Base-by-base conservation (phyloP, 345 rosid genomes). In the Hibiscus tridactylites region DNA sequence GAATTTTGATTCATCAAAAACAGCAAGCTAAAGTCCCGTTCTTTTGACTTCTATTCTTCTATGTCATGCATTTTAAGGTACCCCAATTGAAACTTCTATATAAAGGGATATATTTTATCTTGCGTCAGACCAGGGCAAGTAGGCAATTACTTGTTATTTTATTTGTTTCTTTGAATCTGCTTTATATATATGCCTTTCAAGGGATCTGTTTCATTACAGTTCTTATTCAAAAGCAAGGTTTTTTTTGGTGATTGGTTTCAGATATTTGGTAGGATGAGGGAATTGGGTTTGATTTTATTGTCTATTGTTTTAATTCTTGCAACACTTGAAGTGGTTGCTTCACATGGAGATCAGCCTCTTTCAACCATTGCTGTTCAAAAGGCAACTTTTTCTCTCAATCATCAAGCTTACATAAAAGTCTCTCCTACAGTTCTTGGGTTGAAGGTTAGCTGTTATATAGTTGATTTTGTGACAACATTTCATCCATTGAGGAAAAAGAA, bases 281-380 rank as follows among this genome's bases (percentile, higher is more conserved):
- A 72, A 69, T 61, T 44, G 57, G 63, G 74, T 65, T 62, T 78
- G 68, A 39, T 81, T 72, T 77, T 81, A 47, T 28, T 71, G 66
- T 59, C 68, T 39, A 17, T 80, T 71, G 15, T 77, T 0, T 52
- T 75, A 39, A 65, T 80, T 85, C 81, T 85, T 54, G 87, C 82
- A 65, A 70, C 59, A 62, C 64, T 86, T 81, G 83, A 78, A 81
- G 64, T 59, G 76, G 83, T 77, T 66, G 67, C 47, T 39, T 82
- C 88, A 35, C 87, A 89, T 83, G 75, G 78, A 65, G 87, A 73
- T 31, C 85, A 89, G 46, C 90, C 92, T 35, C 80, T 89, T 44
- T 85, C 90, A 13, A 79, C 61, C 61, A 86, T 89, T 76, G 83
- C 82, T 52, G 72, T 87, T 68, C 85, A 82, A 26, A 78, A 73